These are phyloP conservation scores for Multifurca ochricompacta DNA, from an alignment of 768 basidiomycete species.

Conservation along the genomic window DNA sequence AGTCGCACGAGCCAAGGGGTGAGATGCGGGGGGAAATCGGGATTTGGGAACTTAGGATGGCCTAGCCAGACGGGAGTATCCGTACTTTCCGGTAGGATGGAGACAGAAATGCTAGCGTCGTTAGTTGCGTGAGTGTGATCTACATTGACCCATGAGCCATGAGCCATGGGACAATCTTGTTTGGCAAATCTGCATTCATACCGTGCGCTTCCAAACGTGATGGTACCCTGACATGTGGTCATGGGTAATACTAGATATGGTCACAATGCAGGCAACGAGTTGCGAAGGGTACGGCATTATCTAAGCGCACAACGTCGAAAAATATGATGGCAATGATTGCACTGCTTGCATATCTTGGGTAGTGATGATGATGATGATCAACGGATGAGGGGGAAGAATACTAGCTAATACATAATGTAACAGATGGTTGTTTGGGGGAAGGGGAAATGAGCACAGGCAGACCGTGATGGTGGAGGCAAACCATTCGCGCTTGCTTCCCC, in stretches of 20 bases:
- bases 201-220: conserved; percentile 15
- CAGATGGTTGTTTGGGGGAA: too few species aligned
- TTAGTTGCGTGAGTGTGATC: conserved; percentile 12
- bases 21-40: conserved; percentile 15
- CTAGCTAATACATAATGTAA: too few species aligned
- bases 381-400: background rate
- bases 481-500: background rate
- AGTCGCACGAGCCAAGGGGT: conserved; percentile 34
- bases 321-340: conserved; percentile 15
- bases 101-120: conserved; percentile 6
- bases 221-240: conserved; percentile 19
- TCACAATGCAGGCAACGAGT: conserved; percentile 18
- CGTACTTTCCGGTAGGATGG: conserved; percentile 11
- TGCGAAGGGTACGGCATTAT: conserved; percentile 22
- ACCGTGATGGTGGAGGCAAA: background rate
- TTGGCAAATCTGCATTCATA: conserved; percentile 18
- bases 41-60: conserved; percentile 12
- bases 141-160: too few species aligned
- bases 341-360: conserved; percentile 8
- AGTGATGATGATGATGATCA: conserved; percentile 4
- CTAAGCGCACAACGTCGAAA: conserved; percentile 16
- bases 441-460: background rate
- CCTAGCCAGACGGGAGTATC: conserved; percentile 12
- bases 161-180: conserved; percentile 9
- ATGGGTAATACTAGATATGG: conserved; percentile 19